Evolutionary conservation across 345 rosid genomes (phyloP).

Genomic region (Eutrema yunnanense): DNA sequence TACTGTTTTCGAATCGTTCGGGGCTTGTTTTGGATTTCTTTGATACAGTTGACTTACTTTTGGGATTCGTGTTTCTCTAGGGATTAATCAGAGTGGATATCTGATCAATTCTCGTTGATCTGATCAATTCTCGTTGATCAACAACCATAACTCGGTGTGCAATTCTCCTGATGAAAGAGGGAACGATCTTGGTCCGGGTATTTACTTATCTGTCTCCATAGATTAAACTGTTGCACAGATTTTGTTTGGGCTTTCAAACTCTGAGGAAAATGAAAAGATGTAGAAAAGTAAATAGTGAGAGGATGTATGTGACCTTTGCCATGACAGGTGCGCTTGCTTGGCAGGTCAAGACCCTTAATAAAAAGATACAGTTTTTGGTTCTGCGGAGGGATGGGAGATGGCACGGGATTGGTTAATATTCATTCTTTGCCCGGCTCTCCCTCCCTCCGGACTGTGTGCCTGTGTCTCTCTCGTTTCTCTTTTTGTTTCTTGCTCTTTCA

Average conservation of each 20-base stretch:
- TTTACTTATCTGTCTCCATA: neutral
- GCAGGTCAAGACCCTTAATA: constrained; percentile 12
- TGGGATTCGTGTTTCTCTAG: neutral
- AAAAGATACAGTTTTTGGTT: neutral
- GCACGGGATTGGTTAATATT: neutral
- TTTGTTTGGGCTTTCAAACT: neutral
- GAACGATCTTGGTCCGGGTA: neutral
- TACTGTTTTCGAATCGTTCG: neutral
- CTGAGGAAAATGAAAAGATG: neutral
- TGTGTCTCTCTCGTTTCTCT: neutral
- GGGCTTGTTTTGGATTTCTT: neutral
- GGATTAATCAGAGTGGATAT: neutral
- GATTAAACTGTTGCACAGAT: neutral
- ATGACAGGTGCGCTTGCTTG: constrained; percentile 27
- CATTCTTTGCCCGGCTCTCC: neutral
- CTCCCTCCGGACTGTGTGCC: neutral
- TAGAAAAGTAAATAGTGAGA: neutral
- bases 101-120: neutral
- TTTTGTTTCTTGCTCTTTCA: neutral
- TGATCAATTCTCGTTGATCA: constrained; percentile 7
- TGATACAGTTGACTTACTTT: neutral
- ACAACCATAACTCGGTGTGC: neutral
- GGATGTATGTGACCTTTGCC: constrained; percentile 16
- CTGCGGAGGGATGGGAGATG: constrained; percentile 4
- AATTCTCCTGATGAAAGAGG: neutral